These are phyloP conservation scores for Pichia gijzeniarum DNA, from an alignment of 805 yeast species.

Conservation along the genomic window DNA sequence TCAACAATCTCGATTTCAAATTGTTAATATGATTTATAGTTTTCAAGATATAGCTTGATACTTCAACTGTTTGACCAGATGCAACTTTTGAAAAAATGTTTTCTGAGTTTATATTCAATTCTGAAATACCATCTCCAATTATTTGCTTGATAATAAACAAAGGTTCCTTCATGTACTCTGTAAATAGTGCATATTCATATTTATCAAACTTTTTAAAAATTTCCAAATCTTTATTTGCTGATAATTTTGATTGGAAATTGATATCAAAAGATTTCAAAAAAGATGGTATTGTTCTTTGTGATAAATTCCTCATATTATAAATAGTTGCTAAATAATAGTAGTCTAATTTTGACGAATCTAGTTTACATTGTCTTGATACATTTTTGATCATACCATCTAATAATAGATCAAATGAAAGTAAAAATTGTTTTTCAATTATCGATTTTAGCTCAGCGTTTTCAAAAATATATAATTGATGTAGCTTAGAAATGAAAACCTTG, in stretches of 20 bases:
- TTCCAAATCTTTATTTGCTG: slow-evolving; percentile 35
- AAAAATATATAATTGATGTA: slow-evolving; percentile 20
- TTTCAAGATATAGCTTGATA: slow-evolving; percentile 20
- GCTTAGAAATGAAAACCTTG: slow-evolving; percentile 29
- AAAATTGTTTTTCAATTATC: slow-evolving; percentile 30
- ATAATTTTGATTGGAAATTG: slow-evolving; percentile 40
- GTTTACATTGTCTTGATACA: slow-evolving; percentile 15
- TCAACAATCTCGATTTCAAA: slow-evolving; percentile 23
- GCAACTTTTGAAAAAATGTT: slow-evolving; percentile 36
- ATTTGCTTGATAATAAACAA: slow-evolving; percentile 36
- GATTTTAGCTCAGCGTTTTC: slow-evolving; percentile 16
- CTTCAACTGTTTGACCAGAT: slow-evolving; percentile 11
- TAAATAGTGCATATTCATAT: slow-evolving; percentile 48
- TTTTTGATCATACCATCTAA: slow-evolving; percentile 42
- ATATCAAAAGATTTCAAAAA: slow-evolving; percentile 45
- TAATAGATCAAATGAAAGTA: slow-evolving; percentile 29
- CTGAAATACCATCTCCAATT: slow-evolving; percentile 35
- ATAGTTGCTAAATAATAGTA: slow-evolving; percentile 34
- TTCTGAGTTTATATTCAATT: slow-evolving; percentile 3
- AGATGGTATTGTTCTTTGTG: slow-evolving; percentile 40
- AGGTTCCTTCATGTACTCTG: slow-evolving; percentile 45
- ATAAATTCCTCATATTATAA: slow-evolving; percentile 46
- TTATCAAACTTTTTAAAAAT: slow-evolving; percentile 39
- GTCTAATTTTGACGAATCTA: slow-evolving; percentile 20
- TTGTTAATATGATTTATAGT: slow-evolving; percentile 22